These are phyloP conservation scores for Curvularia verruculosa DNA, from an alignment of 2,329 filamentous ascomycete species.

Conservation along the genomic window DNA sequence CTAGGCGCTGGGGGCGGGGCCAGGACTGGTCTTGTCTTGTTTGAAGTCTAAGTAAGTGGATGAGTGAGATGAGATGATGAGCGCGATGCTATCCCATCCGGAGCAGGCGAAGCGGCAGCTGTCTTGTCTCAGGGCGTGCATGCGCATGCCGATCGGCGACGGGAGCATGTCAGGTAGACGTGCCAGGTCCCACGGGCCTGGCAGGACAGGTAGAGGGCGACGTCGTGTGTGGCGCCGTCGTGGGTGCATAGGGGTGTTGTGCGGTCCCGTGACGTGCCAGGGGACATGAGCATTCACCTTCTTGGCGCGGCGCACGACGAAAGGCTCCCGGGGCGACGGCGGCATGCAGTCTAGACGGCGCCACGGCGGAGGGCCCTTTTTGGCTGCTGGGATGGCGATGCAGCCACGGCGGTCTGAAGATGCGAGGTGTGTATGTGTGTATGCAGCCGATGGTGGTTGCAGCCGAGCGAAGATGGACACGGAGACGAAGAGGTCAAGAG, in stretches of 20 bases:
- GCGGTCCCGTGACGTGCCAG: constrained; percentile 15
- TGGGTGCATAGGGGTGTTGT: neutral
- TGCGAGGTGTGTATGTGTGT: too few species aligned
- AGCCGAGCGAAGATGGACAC: too few species aligned
- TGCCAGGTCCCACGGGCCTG: too few species aligned
- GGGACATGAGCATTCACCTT: neutral
- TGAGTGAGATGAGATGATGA: neutral
- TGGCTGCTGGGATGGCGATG: neutral
- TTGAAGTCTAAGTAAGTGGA: too few species aligned
- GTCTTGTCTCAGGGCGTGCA: constrained; percentile 36
- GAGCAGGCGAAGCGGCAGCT: neutral
- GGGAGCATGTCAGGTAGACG: constrained; percentile 22
- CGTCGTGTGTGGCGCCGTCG: neutral
- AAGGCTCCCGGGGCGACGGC: too few species aligned
- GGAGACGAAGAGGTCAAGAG: too few species aligned
- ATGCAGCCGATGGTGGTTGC: too few species aligned
- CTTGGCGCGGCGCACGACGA: neutral
- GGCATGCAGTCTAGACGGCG: neutral
- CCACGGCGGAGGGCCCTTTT: neutral
- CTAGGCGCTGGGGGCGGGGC: neutral
- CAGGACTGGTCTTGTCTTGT: neutral
- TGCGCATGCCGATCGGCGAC: constrained; percentile 35
- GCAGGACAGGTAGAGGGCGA: neutral
- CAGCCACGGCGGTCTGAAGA: too few species aligned
- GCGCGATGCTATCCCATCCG: neutral